Conservation (phyloP, 2,329 filamentous ascomycete species). For the Remersonia thermophila region DNA sequence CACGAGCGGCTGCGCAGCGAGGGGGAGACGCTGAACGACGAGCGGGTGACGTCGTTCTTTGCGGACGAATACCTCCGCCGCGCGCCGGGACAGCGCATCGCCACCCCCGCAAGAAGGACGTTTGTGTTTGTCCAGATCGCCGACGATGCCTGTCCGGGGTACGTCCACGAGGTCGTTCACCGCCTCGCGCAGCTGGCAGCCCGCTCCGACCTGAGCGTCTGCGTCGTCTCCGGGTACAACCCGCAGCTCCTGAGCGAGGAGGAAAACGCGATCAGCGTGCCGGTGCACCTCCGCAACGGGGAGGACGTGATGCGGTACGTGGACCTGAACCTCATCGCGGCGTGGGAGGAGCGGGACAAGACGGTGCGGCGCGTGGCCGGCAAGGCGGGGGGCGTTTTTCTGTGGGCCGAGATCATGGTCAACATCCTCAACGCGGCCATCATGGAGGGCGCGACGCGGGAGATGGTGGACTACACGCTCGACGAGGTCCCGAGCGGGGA, state of each 20-base stretch:
- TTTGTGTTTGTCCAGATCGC: slow-evolving; percentile 24
- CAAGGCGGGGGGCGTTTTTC: slow-evolving; percentile 21
- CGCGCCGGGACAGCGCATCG: slow-evolving; percentile 11
- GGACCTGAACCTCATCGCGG: slow-evolving; percentile 20
- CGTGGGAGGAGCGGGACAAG: slow-evolving; percentile 21
- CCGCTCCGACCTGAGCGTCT: slow-evolving; percentile 24
- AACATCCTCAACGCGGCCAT: slow-evolving; percentile 26
- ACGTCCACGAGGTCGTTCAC: slow-evolving; percentile 19
- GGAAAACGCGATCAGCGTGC: slow-evolving; percentile 16
- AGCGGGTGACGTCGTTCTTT: slow-evolving; percentile 22
- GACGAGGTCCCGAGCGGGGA: slow-evolving; percentile 22
- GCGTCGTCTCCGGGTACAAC: slow-evolving; percentile 18
- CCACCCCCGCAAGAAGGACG: slow-evolving; percentile 18
- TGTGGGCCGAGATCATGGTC: slow-evolving; percentile 26
- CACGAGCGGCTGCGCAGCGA: slow-evolving; percentile 7
- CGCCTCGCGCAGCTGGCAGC: slow-evolving; percentile 20
- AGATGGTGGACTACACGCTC: slow-evolving; percentile 23
- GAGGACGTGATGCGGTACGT: slow-evolving; percentile 23
- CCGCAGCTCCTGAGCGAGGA: slow-evolving; percentile 11
- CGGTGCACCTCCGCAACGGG: slow-evolving; percentile 21
- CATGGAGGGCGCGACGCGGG: slow-evolving; percentile 22
- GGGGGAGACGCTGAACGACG: slow-evolving; percentile 13
- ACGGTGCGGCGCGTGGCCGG: slow-evolving; percentile 19
- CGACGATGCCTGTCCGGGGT: slow-evolving; percentile 16
- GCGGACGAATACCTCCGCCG: slow-evolving; percentile 21